Evolutionary conservation across 441 rosid species (phyloP).

Genomic region (Syzygium malaccense): DNA sequence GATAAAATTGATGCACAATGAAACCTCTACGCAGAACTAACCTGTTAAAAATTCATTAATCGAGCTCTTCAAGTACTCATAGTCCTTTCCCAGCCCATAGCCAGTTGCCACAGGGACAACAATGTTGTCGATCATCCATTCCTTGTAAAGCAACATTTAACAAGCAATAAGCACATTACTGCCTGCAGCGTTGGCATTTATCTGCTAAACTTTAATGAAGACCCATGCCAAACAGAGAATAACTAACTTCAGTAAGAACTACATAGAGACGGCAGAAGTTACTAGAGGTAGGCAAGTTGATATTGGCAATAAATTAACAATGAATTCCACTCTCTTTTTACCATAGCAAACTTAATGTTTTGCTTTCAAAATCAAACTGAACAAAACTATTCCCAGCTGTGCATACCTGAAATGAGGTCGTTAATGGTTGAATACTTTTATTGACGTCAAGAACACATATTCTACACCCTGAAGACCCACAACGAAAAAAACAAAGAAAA

Average conservation of each 20-base stretch:
- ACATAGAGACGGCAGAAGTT: background rate
- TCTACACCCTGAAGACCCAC: conserved; percentile 43
- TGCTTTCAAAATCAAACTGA: background rate
- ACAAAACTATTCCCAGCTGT: background rate
- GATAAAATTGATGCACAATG: background rate
- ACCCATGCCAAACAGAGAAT: background rate
- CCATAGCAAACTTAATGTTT: background rate
- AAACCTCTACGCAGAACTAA: background rate
- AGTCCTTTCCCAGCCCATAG: conserved; percentile 64
- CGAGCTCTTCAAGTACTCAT: conserved; percentile 63
- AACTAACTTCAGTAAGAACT: background rate
- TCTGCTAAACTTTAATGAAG: background rate
- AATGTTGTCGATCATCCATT: conserved; percentile 72
- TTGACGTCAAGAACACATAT: conserved; percentile 74
- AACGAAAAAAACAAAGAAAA: background rate
- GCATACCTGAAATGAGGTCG: conserved; percentile 58
- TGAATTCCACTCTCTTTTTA: background rate
- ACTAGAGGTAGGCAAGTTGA: background rate
- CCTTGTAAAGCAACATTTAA: conserved; percentile 24
- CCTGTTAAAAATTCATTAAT: conserved; percentile 67
- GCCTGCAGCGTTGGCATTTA: background rate
- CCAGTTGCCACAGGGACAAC: conserved; percentile 73
- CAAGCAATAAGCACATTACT: background rate
- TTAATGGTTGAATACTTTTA: conserved; percentile 43
- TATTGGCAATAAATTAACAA: background rate